Conservation (phyloP, 306 rosid genomes). For the Cicer yamashitae region DNA sequence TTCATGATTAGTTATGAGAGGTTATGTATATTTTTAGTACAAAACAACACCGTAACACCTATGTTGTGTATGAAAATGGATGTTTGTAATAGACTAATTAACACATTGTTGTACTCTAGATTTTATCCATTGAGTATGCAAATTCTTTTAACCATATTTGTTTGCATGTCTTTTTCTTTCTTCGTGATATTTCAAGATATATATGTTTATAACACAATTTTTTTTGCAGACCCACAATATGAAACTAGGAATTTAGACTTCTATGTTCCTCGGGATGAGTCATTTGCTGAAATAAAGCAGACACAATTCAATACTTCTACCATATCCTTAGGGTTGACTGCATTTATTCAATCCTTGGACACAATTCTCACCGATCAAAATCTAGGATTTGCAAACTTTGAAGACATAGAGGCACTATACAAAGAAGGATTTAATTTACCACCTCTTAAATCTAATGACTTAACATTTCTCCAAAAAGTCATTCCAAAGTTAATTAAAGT, state of each 20-base stretch:
- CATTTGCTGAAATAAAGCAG: slow-evolving; percentile 55
- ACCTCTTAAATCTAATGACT: neutral
- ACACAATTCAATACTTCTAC: slow-evolving; percentile 50
- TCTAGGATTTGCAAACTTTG: slow-evolving; percentile 53
- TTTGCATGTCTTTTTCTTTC: too few species aligned
- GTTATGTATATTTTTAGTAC: too few species aligned
- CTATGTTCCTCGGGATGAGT: slow-evolving; percentile 69
- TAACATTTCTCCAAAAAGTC: slow-evolving; percentile 26
- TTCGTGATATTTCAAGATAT: neutral
- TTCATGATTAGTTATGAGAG: too few species aligned
- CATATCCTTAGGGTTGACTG: slow-evolving; percentile 45
- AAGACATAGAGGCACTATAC: slow-evolving; percentile 55
- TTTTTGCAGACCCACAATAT: slow-evolving; percentile 49
- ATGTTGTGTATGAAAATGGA: too few species aligned
- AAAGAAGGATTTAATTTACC: slow-evolving; percentile 54
- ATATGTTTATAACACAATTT: slow-evolving; percentile 6
- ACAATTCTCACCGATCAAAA: slow-evolving; percentile 39
- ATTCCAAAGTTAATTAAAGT: slow-evolving; percentile 50
- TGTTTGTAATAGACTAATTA: too few species aligned
- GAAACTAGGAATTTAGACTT: slow-evolving; percentile 43
- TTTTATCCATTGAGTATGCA: too few species aligned
- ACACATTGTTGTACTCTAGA: too few species aligned
- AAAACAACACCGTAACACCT: too few species aligned
- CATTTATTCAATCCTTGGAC: slow-evolving; percentile 46
- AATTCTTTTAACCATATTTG: too few species aligned